Percentiles rank a stretch among this genome's conserved stretches.
Evolutionary conservation across 176 grass and related monocot species (phyloP).

Genomic region (maize (Zea mays)): DNA sequence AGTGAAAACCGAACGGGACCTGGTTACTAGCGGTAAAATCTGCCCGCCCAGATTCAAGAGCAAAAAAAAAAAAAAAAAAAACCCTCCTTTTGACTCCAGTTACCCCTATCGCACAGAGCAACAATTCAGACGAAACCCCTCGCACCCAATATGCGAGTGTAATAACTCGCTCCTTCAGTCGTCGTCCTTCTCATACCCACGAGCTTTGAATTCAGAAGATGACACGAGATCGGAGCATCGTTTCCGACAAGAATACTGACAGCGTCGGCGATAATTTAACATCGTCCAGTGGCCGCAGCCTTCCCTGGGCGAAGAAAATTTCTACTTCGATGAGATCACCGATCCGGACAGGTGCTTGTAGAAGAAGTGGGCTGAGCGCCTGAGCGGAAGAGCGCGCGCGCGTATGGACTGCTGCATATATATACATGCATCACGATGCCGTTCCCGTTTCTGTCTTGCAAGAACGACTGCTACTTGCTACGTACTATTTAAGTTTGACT

Average conservation of each 20-base stretch:
- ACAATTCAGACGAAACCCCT: background rate
- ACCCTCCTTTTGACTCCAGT: background rate
- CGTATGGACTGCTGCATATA: no score
- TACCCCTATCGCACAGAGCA: background rate
- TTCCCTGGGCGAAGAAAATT: background rate
- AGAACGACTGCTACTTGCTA: no score
- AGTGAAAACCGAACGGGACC: no score
- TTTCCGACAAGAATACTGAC: background rate
- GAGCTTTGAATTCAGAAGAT: background rate
- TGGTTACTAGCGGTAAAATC: no score
- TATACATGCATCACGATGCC: background rate
- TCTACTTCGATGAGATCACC: constrained; percentile 8
- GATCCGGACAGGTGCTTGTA: background rate
- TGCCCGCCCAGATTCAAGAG: no score
- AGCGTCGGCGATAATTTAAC: background rate
- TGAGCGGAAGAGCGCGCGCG: no score
- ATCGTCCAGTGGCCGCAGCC: background rate
- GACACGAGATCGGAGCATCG: background rate
- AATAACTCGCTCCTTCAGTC: background rate
- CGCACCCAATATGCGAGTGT: background rate
- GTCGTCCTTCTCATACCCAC: background rate
- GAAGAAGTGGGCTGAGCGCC: no score
- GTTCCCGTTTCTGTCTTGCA: background rate
- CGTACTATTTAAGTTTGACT: background rate
- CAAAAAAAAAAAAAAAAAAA: no score